phyloP scores from a whole-genome alignment of 371 early-diverging fungal species.

The Phascolomyces articulosus region DNA sequence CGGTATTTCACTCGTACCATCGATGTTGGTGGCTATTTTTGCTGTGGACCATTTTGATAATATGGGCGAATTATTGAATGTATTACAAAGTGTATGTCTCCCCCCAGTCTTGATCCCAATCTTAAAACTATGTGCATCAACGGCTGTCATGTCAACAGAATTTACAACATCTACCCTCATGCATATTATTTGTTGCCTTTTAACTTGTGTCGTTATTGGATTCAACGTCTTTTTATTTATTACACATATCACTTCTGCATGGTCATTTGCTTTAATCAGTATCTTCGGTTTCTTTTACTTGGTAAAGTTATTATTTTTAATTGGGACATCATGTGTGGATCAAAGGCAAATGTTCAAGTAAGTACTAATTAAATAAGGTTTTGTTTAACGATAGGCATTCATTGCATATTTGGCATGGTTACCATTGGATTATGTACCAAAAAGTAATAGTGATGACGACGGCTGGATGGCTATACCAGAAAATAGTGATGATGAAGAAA shows the following conservation, averaged over 20 bases:
- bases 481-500: conserved; percentile 5
- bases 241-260: conserved; percentile 28
- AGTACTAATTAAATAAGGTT: background rate
- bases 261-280: conserved; percentile 11
- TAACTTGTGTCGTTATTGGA: conserved; percentile 54
- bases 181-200: conserved; percentile 31
- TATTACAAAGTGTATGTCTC: conserved; percentile 63
- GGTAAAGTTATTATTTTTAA: conserved; percentile 6
- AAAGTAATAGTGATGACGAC: conserved; percentile 7
- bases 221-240: conserved; percentile 58
- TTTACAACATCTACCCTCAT: conserved; percentile 43
- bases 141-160: conserved; percentile 48
- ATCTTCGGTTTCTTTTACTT: conserved; percentile 20
- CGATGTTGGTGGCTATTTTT: conserved; percentile 65
- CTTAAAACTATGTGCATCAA: conserved; percentile 59
- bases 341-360: too few relatives aligned
- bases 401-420: conserved; percentile 24
- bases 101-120: conserved; percentile 76
- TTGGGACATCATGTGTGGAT: too few relatives aligned
- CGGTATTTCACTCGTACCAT: conserved; percentile 67
- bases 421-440: conserved; percentile 15
- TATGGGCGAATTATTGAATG: conserved; percentile 71
- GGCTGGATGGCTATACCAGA: conserved; percentile 22
- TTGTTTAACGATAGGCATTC: conserved; percentile 13
- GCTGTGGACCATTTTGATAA: conserved; percentile 66